Conservation (phyloP, 2,329 filamentous ascomycete species). For the Aspergillus pseudoterreus region DNA sequence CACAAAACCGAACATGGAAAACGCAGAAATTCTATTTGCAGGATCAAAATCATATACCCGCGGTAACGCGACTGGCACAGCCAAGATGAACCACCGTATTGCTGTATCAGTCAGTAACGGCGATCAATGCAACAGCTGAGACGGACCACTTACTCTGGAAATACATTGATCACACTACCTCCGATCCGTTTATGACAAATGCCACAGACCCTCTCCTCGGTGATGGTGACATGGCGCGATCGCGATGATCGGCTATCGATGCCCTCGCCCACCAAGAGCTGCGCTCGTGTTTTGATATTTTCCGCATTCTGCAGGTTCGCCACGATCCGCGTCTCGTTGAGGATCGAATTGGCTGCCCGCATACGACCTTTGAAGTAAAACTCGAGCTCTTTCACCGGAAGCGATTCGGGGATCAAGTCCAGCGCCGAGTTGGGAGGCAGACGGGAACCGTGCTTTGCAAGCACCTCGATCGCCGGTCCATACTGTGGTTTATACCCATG, state of each 20-base stretch:
- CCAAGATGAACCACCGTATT: constrained; percentile 73
- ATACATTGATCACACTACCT: constrained; percentile 83
- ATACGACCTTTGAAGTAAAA: constrained; percentile 92
- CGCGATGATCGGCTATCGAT: constrained; percentile 50
- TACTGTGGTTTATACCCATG: constrained; percentile 68
- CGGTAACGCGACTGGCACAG: constrained; percentile 55
- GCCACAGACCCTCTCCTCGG: constrained; percentile 83
- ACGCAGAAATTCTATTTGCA: constrained; percentile 14
- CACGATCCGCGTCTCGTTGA: constrained; percentile 77
- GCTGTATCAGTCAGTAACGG: constrained; percentile 27
- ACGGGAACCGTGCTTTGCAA: constrained; percentile 89
- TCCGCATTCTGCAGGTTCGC: constrained; percentile 73
- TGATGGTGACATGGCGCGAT: constrained; percentile 71
- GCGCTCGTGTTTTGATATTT: constrained; percentile 71
- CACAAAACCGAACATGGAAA: constrained; percentile 11
- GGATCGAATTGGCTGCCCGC: constrained; percentile 73
- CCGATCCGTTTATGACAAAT: constrained; percentile 93
- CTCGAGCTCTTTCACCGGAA: constrained; percentile 75
- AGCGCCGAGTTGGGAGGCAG: constrained; percentile 84
- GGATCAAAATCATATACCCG: constrained; percentile 18
- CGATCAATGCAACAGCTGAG: background rate
- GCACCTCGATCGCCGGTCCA: constrained; percentile 74
- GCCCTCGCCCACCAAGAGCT: constrained; percentile 69
- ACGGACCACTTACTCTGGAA: constrained; percentile 65
- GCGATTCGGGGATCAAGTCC: constrained; percentile 73